These are phyloP conservation scores for Colletotrichum graminicola DNA, from an alignment of 2,329 filamentous ascomycete genomes.

Conservation along the genomic window DNA sequence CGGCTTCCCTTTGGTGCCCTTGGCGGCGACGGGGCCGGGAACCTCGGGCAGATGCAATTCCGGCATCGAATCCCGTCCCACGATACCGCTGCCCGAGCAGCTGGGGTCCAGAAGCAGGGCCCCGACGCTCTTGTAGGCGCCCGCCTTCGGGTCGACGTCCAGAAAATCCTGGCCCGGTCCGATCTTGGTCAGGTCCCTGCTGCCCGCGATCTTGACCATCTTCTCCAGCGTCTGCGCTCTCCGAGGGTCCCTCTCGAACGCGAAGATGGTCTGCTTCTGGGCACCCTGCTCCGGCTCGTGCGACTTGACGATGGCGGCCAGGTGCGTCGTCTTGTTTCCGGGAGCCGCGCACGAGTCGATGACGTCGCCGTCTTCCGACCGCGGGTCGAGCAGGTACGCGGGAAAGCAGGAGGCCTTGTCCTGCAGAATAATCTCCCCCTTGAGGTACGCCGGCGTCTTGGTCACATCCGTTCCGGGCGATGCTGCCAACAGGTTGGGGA, in stretches of 20 bases:
- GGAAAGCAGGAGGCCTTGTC: slow-evolving; percentile 98
- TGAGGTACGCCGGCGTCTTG: slow-evolving; percentile 78
- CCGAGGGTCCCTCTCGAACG: slow-evolving; percentile 81
- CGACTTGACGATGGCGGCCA: slow-evolving; percentile 78
- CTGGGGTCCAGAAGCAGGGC: slow-evolving; percentile 91
- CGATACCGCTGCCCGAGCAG: slow-evolving; percentile 95
- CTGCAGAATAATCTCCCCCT: slow-evolving; percentile 87
- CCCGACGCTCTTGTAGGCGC: slow-evolving; percentile 76
- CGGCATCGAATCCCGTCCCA: slow-evolving; percentile 85
- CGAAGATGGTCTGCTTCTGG: slow-evolving; percentile 69
- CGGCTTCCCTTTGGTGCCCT: slow-evolving; percentile 30
- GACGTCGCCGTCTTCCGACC: slow-evolving; percentile 76
- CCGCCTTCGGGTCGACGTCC: slow-evolving; percentile 74
- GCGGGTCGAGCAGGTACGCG: slow-evolving; percentile 84
- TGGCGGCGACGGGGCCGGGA: slow-evolving; percentile 45
- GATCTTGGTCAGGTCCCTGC: slow-evolving; percentile 74
- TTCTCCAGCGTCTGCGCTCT: slow-evolving; percentile 82
- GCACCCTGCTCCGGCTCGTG: slow-evolving; percentile 54
- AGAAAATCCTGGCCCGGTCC: slow-evolving; percentile 85
- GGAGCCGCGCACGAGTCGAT: slow-evolving; percentile 96
- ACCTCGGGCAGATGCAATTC: slow-evolving; percentile 69
- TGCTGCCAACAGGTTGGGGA: slow-evolving; percentile 86
- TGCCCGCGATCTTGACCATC: slow-evolving; percentile 86
- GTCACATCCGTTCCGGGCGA: slow-evolving; percentile 79
- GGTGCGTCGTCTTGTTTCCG: slow-evolving; percentile 96